Conservation (phyloP, 805 yeast species). For the Spathaspora girioi region DNA sequence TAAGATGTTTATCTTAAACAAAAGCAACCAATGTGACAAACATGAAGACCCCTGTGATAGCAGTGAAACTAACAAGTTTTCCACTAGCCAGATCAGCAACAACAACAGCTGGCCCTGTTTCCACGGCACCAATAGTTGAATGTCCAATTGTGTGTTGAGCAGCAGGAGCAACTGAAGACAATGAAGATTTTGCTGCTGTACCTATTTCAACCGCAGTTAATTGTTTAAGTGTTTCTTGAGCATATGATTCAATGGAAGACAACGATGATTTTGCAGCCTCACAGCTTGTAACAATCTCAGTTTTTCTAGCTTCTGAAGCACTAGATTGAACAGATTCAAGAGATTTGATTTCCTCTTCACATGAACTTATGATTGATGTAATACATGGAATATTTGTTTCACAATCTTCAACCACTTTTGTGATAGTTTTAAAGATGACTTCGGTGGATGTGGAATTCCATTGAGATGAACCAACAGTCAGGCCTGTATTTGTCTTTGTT, state of each 20-base stretch:
- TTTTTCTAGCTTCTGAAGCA: constrained; percentile 1
- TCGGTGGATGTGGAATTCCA: not conserved
- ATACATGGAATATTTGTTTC: not conserved
- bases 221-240: constrained; percentile 1
- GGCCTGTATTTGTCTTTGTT: not conserved
- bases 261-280: constrained; percentile 1
- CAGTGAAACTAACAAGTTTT: not conserved
- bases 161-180: constrained; percentile 2
- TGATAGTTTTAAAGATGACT: constrained; percentile 1
- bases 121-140: not conserved
- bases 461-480: not conserved
- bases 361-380: constrained; percentile 4
- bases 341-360: constrained; percentile 7
- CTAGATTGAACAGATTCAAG: constrained; percentile 5
- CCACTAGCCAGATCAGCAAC: not conserved
- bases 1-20: not conserved
- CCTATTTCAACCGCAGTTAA: constrained; percentile 1
- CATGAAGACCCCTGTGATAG: not conserved
- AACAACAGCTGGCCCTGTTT: not conserved
- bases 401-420: not conserved
- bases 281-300: constrained; percentile 4
- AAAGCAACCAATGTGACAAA: not conserved
- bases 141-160: constrained; percentile 2
- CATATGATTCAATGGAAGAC: constrained; percentile 5
- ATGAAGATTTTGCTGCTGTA: not conserved